phyloP scores from a whole-genome alignment of 2,329 filamentous ascomycete species.

The Trichoderma lentiforme region DNA sequence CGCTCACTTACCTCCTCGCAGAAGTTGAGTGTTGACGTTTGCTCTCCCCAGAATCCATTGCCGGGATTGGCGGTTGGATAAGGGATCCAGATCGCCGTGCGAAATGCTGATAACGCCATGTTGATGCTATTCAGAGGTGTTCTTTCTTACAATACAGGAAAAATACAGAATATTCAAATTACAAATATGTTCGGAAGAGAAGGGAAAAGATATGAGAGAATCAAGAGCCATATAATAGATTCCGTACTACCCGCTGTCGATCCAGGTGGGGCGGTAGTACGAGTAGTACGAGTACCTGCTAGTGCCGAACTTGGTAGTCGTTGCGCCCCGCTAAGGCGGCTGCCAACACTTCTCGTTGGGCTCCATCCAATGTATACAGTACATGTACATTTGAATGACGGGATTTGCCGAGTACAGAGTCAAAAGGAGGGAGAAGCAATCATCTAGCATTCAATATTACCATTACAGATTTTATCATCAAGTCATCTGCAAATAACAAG shows the following conservation, averaged over 20 bases:
- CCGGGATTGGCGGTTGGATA: constrained; percentile 3
- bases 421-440: neutral
- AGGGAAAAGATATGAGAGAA: neutral
- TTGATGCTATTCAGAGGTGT: neutral
- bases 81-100: neutral
- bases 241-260: neutral
- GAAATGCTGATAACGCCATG: constrained; percentile 7
- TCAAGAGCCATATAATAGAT: neutral
- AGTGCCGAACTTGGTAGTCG: neutral
- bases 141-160: neutral
- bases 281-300: neutral
- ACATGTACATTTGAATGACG: neutral
- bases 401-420: neutral
- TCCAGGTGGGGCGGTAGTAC: neutral
- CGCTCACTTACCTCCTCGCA: constrained; percentile 67
- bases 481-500: neutral
- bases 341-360: neutral
- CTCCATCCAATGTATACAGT: neutral
- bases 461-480: neutral
- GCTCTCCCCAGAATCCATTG: constrained; percentile 58
- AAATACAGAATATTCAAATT: neutral
- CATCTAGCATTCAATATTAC: neutral
- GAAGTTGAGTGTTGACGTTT: constrained; percentile 73
- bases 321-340: neutral
- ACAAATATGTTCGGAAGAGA: neutral